Percentiles rank a stretch among this genome's conserved stretches.
Conservation (phyloP, 768 basidiomycete species). For the Collybia sp. region DNA sequence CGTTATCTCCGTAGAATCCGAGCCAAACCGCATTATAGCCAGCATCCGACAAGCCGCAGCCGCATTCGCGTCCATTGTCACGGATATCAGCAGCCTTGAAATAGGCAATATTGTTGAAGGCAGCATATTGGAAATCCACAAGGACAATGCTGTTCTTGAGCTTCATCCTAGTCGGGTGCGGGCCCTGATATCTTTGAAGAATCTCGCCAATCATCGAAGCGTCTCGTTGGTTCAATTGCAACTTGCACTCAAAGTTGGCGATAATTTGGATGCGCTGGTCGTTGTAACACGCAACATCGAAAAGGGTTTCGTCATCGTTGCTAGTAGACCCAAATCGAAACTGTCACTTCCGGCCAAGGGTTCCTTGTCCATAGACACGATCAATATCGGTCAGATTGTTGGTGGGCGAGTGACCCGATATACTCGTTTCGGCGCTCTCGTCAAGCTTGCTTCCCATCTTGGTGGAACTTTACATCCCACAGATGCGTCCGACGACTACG, state of each 20-base stretch:
- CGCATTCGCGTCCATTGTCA: constrained; percentile 38
- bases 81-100: constrained; percentile 70
- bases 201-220: constrained; percentile 76
- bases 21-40: constrained; percentile 65
- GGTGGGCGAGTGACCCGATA: constrained; percentile 79
- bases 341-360: constrained; percentile 40
- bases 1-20: constrained; percentile 58
- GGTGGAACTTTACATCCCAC: constrained; percentile 79
- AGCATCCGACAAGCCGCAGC: constrained; percentile 80
- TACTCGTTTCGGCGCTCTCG: constrained; percentile 62
- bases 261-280: constrained; percentile 69
- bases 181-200: constrained; percentile 83
- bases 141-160: constrained; percentile 74
- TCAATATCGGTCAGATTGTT: constrained; percentile 70
- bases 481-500: constrained; percentile 79
- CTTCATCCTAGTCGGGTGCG: constrained; percentile 66
- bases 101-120: constrained; percentile 75
- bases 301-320: constrained; percentile 83
- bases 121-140: constrained; percentile 74
- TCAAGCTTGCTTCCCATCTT: constrained; percentile 72
- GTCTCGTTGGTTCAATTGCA: constrained; percentile 65
- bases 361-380: constrained; percentile 57
- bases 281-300: constrained; percentile 89
- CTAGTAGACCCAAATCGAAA: constrained; percentile 61
- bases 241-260: constrained; percentile 57